phyloP scores from a whole-genome alignment of 2,329 filamentous ascomycete species.

The Arthrinium puccinioides region DNA sequence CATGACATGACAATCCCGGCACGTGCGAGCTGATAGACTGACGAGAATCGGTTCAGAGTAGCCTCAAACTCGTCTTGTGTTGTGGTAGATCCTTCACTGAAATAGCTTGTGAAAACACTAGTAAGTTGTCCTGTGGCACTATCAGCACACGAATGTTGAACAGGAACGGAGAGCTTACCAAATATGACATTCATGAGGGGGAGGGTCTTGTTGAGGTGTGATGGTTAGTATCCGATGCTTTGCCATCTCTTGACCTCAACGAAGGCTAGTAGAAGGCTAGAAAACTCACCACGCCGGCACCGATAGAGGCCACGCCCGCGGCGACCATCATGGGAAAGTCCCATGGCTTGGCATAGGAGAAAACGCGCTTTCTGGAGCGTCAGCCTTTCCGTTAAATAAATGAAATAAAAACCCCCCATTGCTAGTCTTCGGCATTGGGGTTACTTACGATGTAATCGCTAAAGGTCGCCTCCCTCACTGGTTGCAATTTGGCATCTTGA shows the following conservation, averaged over 20 bases:
- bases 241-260: conserved; percentile 1
- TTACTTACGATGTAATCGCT: conserved; percentile 36
- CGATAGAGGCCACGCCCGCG: conserved; percentile 41
- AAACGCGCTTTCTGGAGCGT: conserved; percentile 34
- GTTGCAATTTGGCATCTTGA: conserved; percentile 27
- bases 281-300: conserved; percentile 35
- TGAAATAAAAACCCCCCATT: neutral
- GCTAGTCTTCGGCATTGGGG: too few species aligned
- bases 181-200: conserved; percentile 55
- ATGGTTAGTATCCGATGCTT: neutral
- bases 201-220: conserved; percentile 33
- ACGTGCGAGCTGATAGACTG: conserved; percentile 11
- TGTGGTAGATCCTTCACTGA: conserved; percentile 23
- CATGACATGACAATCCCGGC: neutral
- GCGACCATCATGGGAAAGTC: conserved; percentile 41
- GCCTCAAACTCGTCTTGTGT: conserved; percentile 31
- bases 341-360: conserved; percentile 45
- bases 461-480: conserved; percentile 37
- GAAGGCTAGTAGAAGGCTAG: neutral
- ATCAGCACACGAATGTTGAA: conserved; percentile 10
- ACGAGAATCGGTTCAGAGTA: conserved; percentile 37
- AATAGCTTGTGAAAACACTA: conserved; percentile 39
- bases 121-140: conserved; percentile 31
- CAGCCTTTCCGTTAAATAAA: conserved; percentile 5
- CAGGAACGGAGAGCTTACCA: conserved; percentile 24